Base-by-base conservation (phyloP, 2,329 filamentous ascomycete species). In the Talaromyces sp. region DNA sequence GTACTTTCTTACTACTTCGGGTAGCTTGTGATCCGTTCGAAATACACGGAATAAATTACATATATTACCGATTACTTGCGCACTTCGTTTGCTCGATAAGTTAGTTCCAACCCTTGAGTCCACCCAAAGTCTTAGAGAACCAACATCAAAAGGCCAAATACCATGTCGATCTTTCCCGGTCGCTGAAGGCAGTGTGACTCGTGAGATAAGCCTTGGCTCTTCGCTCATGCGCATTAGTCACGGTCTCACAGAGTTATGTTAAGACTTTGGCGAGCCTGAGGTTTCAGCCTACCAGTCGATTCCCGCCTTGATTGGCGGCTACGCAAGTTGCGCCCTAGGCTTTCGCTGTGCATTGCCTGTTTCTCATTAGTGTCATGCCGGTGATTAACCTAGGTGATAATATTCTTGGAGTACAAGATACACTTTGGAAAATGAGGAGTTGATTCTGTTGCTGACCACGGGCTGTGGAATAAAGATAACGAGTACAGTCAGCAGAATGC, bases 281-380 rank as follows among this genome's bases (percentile, higher is more conserved):
- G 52, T 56, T 56, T 56, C 52, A 56, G 52, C 52, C 52, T 56
- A 45, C 57, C 57, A 60, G 27, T 60, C 39, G 39, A 60, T 60
- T 60, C 39, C 57, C 57, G 57, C 57, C 57, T 22, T 56, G 52
- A 56, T 56, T 56, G 52, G 52, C 52, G 52, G 31, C 31, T 56
- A 56, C 27, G 41, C 37, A 43, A 33, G 56, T 59, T 47, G 52
- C 52, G 10, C 39, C n/a, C 57, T 33, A 45, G 37, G 57, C 57
- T 31, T 8, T 60, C 57, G 57, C 57, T 47, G 39, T 31, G 57
- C 57, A 60, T 60, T 60, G 27, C 41, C 57, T 60, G 17, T 60
- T 60, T 47, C 25, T 47, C 27, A 13, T 60, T 60, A 60, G 57
- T 47, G 25, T 22, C 25, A 45, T 45, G 39, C 41, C 22, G 37